phyloP scores from a whole-genome alignment of 352 stramenopile species.

The Pythium angustatum region DNA sequence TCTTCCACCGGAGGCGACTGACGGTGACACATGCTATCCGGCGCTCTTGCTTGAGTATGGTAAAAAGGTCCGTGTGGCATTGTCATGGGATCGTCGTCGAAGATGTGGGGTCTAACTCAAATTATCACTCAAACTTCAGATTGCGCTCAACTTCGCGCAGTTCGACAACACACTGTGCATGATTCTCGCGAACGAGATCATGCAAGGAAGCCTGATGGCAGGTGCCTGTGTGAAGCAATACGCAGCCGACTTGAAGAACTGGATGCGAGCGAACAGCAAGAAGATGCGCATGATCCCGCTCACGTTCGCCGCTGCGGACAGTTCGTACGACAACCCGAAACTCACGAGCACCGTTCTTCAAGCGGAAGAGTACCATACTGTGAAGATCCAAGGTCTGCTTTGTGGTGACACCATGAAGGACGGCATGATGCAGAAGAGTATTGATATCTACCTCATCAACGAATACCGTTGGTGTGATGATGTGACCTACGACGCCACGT shows the following conservation, averaged over 20 bases:
- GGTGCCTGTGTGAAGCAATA: constrained; percentile 85
- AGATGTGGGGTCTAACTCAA: neutral
- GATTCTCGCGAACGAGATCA: constrained; percentile 88
- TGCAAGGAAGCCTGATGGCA: constrained; percentile 73
- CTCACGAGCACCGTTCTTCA: constrained; percentile 37
- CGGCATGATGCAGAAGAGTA: constrained; percentile 76
- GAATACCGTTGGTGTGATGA: constrained; percentile 84
- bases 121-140: constrained; percentile 26
- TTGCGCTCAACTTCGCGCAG: constrained; percentile 84
- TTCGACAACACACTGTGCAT: constrained; percentile 86
- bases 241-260: constrained; percentile 80
- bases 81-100: neutral
- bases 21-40: constrained; percentile 75
- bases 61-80: constrained; percentile 45
- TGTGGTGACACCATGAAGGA: constrained; percentile 84
- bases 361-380: constrained; percentile 74
- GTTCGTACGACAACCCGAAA: constrained; percentile 50
- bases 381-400: constrained; percentile 80
- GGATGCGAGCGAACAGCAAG: constrained; percentile 86
- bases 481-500: constrained; percentile 66
- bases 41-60: constrained; percentile 81
- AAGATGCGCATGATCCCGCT: constrained; percentile 77
- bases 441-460: constrained; percentile 89
- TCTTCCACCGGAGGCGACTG: constrained; percentile 45
- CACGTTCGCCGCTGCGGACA: constrained; percentile 78